phyloP scores from a whole-genome alignment of 2,329 filamentous ascomycete genomes.

The Albifimbria verrucaria region DNA sequence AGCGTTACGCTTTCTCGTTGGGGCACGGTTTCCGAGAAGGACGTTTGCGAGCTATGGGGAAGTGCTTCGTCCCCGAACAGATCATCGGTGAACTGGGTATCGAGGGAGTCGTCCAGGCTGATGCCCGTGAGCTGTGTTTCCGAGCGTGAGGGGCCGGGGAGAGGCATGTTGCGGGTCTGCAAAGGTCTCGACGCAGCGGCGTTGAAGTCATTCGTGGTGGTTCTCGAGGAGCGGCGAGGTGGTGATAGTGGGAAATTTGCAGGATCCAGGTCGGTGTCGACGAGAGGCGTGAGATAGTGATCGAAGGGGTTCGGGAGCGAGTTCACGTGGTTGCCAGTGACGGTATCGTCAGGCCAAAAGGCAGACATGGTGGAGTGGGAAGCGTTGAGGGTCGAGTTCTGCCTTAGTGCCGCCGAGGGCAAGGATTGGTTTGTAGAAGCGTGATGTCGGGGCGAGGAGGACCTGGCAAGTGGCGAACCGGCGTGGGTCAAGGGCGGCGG shows the following conservation, averaged over 20 bases:
- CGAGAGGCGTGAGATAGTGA: neutral
- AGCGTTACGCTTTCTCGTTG: neutral
- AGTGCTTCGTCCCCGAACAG: conserved; percentile 21
- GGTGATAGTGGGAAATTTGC: neutral
- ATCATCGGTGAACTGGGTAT: conserved; percentile 19
- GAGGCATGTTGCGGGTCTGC: conserved; percentile 10
- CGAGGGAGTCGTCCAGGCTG: conserved; percentile 11
- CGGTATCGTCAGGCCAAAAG: neutral
- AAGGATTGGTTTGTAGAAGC: neutral
- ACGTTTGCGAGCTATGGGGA: conserved; percentile 21
- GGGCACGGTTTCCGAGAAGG: conserved; percentile 28
- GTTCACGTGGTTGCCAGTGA: neutral
- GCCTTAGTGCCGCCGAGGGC: neutral
- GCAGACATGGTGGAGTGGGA: neutral
- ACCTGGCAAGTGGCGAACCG: neutral
- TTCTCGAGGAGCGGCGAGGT: neutral
- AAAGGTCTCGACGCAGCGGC: too few species aligned
- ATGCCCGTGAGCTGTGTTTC: conserved; percentile 13
- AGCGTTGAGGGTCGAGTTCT: neutral
- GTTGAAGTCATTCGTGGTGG: neutral
- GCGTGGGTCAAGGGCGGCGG: neutral
- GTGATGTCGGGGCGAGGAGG: conserved; percentile 2
- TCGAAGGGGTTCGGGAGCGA: neutral
- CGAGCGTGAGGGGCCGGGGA: conserved; percentile 16
- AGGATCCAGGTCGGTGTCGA: neutral